phyloP scores from a whole-genome alignment of 169 alveolate genomes.

The Plasmodium knowlesi region DNA sequence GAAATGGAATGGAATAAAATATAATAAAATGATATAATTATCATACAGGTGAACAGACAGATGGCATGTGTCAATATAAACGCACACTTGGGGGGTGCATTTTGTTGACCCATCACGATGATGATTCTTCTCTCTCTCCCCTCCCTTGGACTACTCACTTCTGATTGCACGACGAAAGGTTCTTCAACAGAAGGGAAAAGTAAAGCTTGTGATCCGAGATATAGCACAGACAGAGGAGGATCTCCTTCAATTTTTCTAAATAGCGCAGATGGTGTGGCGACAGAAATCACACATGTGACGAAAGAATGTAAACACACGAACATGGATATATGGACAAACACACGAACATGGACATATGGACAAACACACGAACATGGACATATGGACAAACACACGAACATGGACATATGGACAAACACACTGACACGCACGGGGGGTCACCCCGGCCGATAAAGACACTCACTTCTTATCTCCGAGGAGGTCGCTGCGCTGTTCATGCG shows the following conservation, averaged over 20 bases:
- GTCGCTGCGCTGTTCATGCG: conserved; percentile 12
- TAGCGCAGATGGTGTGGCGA: neutral
- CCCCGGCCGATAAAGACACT: neutral
- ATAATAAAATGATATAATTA: too few relatives aligned
- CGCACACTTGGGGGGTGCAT: neutral
- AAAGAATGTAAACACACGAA: neutral
- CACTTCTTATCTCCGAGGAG: conserved; percentile 43
- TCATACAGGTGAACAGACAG: neutral
- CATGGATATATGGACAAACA: neutral
- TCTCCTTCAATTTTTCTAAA: conserved; percentile 54
- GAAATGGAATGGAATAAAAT: too few relatives aligned
- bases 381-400: neutral
- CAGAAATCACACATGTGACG: neutral
- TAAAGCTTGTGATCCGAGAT: conserved; percentile 42
- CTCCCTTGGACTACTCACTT: neutral
- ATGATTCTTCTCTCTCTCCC: neutral
- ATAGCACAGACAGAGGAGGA: conserved; percentile 53
- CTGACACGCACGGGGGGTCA: neutral
- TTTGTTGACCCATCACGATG: neutral
- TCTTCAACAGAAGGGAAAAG: conserved; percentile 36
- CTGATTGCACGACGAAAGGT: conserved; percentile 24
- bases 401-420: neutral
- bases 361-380: neutral
- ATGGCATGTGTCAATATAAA: neutral
- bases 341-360: too few relatives aligned